phyloP scores from a whole-genome alignment of 192 early-diverging fungal species.

The Paraglomus brasilianum region DNA sequence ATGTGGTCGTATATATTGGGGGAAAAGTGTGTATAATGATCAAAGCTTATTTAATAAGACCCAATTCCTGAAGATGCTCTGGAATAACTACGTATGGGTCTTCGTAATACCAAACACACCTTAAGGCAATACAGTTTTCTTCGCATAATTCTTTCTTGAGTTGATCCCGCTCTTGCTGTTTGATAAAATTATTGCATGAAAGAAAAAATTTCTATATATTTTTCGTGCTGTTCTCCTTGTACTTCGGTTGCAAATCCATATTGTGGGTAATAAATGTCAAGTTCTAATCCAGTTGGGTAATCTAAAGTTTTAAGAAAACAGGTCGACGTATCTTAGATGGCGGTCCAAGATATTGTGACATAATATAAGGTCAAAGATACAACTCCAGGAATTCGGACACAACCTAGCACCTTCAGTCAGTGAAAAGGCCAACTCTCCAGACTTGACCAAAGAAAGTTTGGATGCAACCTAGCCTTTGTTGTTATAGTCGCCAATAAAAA shows the following conservation, averaged over 20 bases:
- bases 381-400: no score
- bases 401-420: no score
- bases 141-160: not conserved
- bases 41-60: constrained; percentile 19
- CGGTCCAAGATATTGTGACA: not conserved
- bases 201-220: constrained; percentile 21
- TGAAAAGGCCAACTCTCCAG: no score
- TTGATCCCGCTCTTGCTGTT: no score
- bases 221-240: constrained; percentile 10
- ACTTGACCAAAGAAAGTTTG: no score
- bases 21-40: constrained; percentile 15
- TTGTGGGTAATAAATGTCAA: constrained; percentile 9
- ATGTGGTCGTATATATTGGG: not conserved
- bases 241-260: constrained; percentile 21
- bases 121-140: constrained; percentile 5
- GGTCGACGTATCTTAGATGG: not conserved
- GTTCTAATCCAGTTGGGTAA: constrained; percentile 3
- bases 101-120: constrained; percentile 8
- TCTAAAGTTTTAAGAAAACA: not conserved
- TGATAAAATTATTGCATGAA: constrained; percentile 7
- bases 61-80: constrained; percentile 11
- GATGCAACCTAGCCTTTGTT: no score
- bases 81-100: constrained; percentile 11
- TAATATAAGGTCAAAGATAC: not conserved
- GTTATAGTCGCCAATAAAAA: no score